phyloP scores from a whole-genome alignment of 352 stramenopile genomes.

The Phytophthora colocasiae region DNA sequence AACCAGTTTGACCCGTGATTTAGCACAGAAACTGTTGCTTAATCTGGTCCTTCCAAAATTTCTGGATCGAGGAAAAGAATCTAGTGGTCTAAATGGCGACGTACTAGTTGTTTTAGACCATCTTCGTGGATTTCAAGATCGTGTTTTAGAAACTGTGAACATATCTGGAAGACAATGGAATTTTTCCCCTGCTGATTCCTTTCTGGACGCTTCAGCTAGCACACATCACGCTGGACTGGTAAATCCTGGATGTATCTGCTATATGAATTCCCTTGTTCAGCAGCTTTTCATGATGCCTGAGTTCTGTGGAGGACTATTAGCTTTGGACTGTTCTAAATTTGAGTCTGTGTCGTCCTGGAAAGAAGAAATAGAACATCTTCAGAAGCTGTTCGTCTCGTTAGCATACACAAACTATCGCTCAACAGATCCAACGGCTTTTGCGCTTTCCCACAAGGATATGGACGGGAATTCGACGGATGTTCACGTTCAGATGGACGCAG shows the following conservation, averaged over 20 bases:
- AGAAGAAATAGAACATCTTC: constrained; percentile 70
- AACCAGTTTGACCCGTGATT: constrained; percentile 11
- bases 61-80: not conserved
- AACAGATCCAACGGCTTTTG: constrained; percentile 72
- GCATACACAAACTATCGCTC: constrained; percentile 50
- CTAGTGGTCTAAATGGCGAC: constrained; percentile 13
- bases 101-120: constrained; percentile 18
- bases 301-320: constrained; percentile 65
- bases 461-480: constrained; percentile 80
- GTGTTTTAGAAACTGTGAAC: constrained; percentile 38
- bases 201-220: constrained; percentile 36
- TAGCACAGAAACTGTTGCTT: constrained; percentile 28
- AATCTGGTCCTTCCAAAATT: constrained; percentile 24
- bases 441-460: constrained; percentile 70
- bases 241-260: constrained; percentile 99
- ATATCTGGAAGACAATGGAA: constrained; percentile 64
- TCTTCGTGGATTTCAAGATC: constrained; percentile 36
- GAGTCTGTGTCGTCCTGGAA: constrained; percentile 35
- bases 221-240: constrained; percentile 87
- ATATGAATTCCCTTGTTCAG: constrained; percentile 99
- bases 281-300: constrained; percentile 91
- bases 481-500: constrained; percentile 82
- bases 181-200: constrained; percentile 53
- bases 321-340: constrained; percentile 33
- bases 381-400: constrained; percentile 74